A percentile compares a stretch with the other conserved stretches of the same genome.
These are phyloP conservation scores for Triticum timopheevii DNA, from an alignment of 176 grass and related monocot species.

Conservation along the genomic window DNA sequence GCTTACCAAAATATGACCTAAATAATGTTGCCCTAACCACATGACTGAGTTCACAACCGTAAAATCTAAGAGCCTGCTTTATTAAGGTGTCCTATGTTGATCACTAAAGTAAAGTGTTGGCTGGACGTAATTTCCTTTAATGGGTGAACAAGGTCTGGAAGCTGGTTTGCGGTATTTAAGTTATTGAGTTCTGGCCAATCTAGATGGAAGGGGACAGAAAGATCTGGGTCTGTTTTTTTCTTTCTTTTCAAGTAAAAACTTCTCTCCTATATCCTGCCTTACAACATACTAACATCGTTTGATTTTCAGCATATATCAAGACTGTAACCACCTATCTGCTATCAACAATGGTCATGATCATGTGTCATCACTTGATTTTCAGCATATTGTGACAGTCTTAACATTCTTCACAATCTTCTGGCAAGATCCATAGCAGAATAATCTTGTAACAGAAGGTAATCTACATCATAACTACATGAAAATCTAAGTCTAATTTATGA, in stretches of 20 bases:
- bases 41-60: neutral
- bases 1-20: neutral
- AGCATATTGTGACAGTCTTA: neutral
- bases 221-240: neutral
- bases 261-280: neutral
- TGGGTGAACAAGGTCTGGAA: neutral
- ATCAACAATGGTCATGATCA: too few species aligned
- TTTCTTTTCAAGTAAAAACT: neutral
- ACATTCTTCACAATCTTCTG: neutral
- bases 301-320: slow-evolving; percentile 24
- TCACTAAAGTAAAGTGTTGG: neutral
- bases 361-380: slow-evolving; percentile 9
- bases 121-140: slow-evolving; percentile 7
- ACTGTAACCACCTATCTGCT: neutral
- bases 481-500: neutral
- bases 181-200: neutral
- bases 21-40: slow-evolving; percentile 5
- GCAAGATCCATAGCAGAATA: neutral
- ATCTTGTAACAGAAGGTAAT: slow-evolving; percentile 6
- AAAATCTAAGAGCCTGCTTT: neutral
- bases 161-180: neutral
- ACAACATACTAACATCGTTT: neutral
- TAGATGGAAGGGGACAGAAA: neutral
- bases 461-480: slow-evolving; percentile 5
- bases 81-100: neutral